phyloP scores from a whole-genome alignment of 2,329 filamentous ascomycete genomes.

The Sporothrix curviconia region DNA sequence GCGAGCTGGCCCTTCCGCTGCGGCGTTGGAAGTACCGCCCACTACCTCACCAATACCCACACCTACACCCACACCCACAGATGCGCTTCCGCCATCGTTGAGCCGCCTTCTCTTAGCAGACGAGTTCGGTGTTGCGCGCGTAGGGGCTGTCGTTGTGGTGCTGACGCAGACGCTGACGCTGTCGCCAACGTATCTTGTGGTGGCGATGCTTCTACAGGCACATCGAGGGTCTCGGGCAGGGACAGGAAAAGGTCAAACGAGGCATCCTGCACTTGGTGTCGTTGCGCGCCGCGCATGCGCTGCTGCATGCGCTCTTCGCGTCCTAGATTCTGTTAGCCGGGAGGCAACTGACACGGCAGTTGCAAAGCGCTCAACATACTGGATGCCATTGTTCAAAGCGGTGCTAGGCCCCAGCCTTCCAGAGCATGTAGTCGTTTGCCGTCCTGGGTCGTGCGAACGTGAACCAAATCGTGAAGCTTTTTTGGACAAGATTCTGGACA shows the following conservation, averaged over 20 bases:
- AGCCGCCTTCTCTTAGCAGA: constrained; percentile 42
- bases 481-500: neutral
- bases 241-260: constrained; percentile 49
- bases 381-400: constrained; percentile 26
- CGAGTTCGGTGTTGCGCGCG: constrained; percentile 37
- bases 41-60: neutral
- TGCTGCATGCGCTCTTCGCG: constrained; percentile 58
- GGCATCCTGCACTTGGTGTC: constrained; percentile 52
- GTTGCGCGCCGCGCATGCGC: constrained; percentile 57
- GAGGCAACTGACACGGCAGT: neutral
- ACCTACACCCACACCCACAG: neutral
- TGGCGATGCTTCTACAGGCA: constrained; percentile 11
- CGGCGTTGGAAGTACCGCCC: neutral
- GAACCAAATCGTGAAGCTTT: neutral
- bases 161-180: neutral
- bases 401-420: constrained; percentile 4
- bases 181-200: neutral
- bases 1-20: constrained; percentile 6
- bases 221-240: constrained; percentile 17
- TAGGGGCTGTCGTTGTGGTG: constrained; percentile 13
- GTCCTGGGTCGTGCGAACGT: neutral
- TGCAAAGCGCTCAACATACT: constrained; percentile 25
- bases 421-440: neutral
- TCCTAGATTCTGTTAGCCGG: constrained; percentile 28
- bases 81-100: constrained; percentile 18